phyloP scores from a whole-genome alignment of 148 eudicot genomes.

The Nyssa sinensis region DNA sequence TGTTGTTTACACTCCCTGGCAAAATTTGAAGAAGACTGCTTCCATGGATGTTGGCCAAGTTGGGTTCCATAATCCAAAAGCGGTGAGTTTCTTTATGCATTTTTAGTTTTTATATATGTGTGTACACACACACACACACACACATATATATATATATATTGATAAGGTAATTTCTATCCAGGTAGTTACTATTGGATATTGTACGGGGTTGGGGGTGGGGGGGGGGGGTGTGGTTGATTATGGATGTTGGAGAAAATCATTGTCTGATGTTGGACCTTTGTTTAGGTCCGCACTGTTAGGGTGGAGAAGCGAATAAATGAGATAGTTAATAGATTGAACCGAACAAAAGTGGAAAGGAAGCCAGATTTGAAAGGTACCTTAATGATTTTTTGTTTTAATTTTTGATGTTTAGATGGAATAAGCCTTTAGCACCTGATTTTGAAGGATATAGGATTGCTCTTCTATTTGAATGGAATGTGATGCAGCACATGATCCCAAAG shows the following conservation, averaged over 20 bases:
- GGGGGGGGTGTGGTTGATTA: too few species aligned
- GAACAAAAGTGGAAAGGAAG: conserved; percentile 74
- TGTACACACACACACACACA: too few species aligned
- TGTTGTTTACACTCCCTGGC: conserved; percentile 98
- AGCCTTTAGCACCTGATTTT: background rate
- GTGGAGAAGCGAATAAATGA: conserved; percentile 86
- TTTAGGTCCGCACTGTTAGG: conserved; percentile 74
- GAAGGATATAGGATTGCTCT: conserved; percentile 5
- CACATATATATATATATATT: too few species aligned
- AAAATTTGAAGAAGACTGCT: conserved; percentile 89
- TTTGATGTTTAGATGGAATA: background rate
- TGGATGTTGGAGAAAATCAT: background rate
- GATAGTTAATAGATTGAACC: conserved; percentile 72
- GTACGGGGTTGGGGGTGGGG: too few species aligned
- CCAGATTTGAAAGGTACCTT: conserved; percentile 96
- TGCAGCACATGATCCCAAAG: too few species aligned
- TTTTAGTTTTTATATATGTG: background rate
- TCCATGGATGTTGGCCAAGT: conserved; percentile 99
- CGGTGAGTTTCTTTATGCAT: conserved; percentile 41
- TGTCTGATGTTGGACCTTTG: background rate
- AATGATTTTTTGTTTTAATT: too few species aligned
- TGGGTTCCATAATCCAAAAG: conserved; percentile 78
- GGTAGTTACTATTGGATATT: background rate
- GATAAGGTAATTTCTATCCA: too few species aligned
- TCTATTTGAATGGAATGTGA: background rate